Percentiles rank a stretch among this genome's conserved stretches.
Conservation (phyloP, 768 basidiomycete species). For the Calocybe indica region DNA sequence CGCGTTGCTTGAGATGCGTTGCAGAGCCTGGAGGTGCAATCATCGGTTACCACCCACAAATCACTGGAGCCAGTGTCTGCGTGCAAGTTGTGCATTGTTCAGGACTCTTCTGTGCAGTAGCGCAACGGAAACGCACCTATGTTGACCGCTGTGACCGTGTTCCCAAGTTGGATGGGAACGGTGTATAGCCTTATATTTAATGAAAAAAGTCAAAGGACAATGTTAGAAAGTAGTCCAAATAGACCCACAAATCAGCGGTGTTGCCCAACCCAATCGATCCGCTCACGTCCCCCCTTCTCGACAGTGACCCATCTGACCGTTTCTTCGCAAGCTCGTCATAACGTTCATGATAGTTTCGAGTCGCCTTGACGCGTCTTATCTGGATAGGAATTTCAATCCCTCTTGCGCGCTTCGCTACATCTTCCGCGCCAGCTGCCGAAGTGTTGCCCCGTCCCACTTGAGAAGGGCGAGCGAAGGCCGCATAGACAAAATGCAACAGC, state of each 20-base stretch:
- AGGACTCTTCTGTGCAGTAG: background rate
- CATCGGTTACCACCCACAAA: constrained; percentile 57
- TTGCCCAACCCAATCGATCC: constrained; percentile 30
- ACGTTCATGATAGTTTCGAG: no score
- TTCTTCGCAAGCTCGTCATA: no score
- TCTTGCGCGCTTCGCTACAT: no score
- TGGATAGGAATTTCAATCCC: no score
- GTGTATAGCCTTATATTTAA: constrained; percentile 23
- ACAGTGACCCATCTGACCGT: no score
- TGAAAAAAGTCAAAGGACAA: background rate
- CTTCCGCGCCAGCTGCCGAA: no score
- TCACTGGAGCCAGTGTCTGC: constrained; percentile 70
- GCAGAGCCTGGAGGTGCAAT: constrained; percentile 33
- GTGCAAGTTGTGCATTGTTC: background rate
- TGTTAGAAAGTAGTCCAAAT: background rate
- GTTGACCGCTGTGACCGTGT: constrained; percentile 22
- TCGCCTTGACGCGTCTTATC: no score
- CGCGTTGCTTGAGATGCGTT: no score
- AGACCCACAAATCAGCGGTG: constrained; percentile 27
- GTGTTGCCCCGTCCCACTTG: no score
- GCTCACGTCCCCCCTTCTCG: constrained; percentile 18
- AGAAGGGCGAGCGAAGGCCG: no score
- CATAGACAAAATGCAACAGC: no score
- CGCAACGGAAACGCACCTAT: constrained; percentile 15
- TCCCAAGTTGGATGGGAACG: constrained; percentile 28